Base-by-base conservation (phyloP, 2,329 filamentous ascomycete species). In the Paradendryphiella salina region DNA sequence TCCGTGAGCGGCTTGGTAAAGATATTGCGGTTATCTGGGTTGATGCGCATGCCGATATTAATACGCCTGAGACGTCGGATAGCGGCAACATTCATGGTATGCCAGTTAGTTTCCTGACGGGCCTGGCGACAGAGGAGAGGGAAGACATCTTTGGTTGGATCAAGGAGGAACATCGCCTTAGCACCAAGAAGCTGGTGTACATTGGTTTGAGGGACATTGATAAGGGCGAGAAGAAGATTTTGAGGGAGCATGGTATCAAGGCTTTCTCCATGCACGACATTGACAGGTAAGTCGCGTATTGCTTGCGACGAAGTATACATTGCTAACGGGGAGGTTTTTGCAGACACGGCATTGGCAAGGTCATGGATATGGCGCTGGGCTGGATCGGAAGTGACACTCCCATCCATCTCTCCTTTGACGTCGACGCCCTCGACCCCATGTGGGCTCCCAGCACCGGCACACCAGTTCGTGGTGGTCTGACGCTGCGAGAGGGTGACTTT, bases 221-320 rank as follows among this genome's bases (percentile, higher is more conserved):
- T 72, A 76, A 83, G n/a, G 89, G 85, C 34, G 94, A 99, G 85
- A 97, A 96, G 86, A 83, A 85, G 77, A 89, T 96, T 54, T 78
- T 99, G 58, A 82, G 87, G 50, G 90, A 97, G 60, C 80, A 97
- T 68, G 87, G 88, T 34, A 94, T 99, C 79, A 93, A 90, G 80
- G 93, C 93, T 3, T 99, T 97, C 70, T 93, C 88, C 77, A 99
- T 99, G 94, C 94, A 96, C 72, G 94, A 99, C 71, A 88, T 99
- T 73, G 94, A 99, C 75, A 82, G 84, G 88, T 90, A 78, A 65
- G 82, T 29, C n/a, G 31, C 5, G 1, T 2, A 0, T 28, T 15
- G 10, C 10, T 31, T 13, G n/a, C 4, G 7, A 3, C 10, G 10
- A 21, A 11, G 8, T 15, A 8, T 5, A 10, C 8, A 4, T 33